Evolutionary conservation across 2,329 filamentous ascomycete genomes (phyloP).

Genomic region (Phialophora macrospora): DNA sequence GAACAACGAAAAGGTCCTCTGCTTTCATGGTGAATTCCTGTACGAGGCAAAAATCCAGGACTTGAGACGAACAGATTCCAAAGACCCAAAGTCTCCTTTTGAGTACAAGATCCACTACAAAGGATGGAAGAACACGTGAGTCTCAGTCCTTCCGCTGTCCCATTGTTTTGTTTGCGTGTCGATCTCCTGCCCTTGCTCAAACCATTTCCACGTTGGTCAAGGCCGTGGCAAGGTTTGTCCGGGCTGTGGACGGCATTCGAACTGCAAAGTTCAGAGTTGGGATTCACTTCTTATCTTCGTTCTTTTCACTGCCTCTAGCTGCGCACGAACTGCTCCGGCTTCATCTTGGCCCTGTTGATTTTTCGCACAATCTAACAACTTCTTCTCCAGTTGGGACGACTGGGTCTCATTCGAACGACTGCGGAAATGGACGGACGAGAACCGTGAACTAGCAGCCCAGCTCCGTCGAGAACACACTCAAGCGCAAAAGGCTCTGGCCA

Average conservation of each 20-base stretch:
- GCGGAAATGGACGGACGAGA: conserved; percentile 92
- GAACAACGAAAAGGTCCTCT: conserved; percentile 89
- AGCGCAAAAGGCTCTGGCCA: conserved; percentile 34
- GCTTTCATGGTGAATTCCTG: conserved; percentile 95
- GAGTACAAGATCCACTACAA: conserved; percentile 98
- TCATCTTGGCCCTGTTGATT: not conserved
- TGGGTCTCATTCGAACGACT: conserved; percentile 95
- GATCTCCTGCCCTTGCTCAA: not conserved
- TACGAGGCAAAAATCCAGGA: conserved; percentile 98
- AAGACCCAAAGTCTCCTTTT: conserved; percentile 73
- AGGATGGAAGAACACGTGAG: conserved; percentile 96
- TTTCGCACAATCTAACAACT: conserved; percentile 17
- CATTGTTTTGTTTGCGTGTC: not conserved
- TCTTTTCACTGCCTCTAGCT: not conserved
- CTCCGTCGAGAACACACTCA: conserved; percentile 48
- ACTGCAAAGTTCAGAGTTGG: not conserved
- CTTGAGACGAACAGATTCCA: conserved; percentile 64
- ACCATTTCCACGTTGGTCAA: not conserved
- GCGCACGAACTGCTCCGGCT: not conserved
- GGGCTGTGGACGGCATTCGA: not conserved
- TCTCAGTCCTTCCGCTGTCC: conserved; percentile 40
- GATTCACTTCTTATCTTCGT: not conserved
- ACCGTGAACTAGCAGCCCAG: conserved; percentile 77
- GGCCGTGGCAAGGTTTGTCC: not conserved
- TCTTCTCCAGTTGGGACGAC: conserved; percentile 79